Conservation (phyloP, 305 asterid species). For the Fraxinus ornus region DNA sequence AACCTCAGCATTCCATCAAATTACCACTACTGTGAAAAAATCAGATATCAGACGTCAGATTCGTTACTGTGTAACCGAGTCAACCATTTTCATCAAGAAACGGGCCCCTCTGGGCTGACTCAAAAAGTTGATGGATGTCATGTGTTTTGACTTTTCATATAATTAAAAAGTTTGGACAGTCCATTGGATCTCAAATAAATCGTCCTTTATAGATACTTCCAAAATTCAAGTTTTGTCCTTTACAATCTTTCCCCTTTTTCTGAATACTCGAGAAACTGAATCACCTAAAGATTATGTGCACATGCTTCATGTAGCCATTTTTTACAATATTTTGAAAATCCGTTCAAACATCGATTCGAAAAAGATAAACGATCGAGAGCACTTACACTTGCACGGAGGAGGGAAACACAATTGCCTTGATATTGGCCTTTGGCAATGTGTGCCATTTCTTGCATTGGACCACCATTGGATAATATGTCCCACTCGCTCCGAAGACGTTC, state of each 20-base stretch:
- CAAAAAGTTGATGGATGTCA: conserved; percentile 8
- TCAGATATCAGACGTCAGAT: conserved; percentile 18
- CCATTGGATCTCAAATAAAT: conserved; percentile 20
- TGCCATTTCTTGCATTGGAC: conserved; percentile 98
- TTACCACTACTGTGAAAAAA: conserved; percentile 10
- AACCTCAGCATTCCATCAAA: conserved; percentile 11
- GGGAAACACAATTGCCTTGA: conserved; percentile 90
- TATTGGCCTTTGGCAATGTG: conserved; percentile 92
- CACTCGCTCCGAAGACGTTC: conserved; percentile 83
- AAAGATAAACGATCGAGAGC: not conserved
- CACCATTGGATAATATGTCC: conserved; percentile 91
- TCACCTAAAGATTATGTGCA: conserved; percentile 30
- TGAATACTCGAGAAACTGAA: conserved; percentile 14
- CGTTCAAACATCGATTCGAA: not conserved
- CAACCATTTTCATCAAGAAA: conserved; percentile 24
- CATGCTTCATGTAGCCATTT: conserved; percentile 31
- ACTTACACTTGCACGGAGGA: conserved; percentile 79
- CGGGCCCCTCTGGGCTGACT: conserved; percentile 21
- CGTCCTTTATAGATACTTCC: conserved; percentile 28
- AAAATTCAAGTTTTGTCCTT: conserved; percentile 34
- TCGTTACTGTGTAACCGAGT: conserved; percentile 22
- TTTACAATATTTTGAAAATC: not conserved
- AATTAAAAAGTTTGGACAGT: not conserved
- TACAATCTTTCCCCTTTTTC: conserved; percentile 18
- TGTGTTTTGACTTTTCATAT: conserved; percentile 29